Evolutionary conservation across 352 stramenopile species (phyloP).

Genomic region (Albugo laibachii): DNA sequence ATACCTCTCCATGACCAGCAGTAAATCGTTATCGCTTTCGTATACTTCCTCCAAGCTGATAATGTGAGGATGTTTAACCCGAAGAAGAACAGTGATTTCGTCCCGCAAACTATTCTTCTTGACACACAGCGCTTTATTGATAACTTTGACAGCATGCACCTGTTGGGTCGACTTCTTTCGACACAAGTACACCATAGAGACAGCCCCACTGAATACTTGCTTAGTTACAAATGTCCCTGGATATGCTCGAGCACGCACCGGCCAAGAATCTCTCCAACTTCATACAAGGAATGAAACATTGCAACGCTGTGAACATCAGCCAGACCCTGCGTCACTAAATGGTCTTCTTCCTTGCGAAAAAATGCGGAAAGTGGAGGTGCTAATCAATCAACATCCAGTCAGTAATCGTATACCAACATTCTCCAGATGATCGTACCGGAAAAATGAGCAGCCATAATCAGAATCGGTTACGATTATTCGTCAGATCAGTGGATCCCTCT

Average conservation of each 20-base stretch:
- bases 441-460: too few species aligned
- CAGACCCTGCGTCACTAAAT: conserved; percentile 64
- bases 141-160: conserved; percentile 74
- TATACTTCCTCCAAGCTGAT: conserved; percentile 76
- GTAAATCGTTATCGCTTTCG: conserved; percentile 69
- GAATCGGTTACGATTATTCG: too few species aligned
- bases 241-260: conserved; percentile 8
- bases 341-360: conserved; percentile 74
- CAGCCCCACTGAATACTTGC: conserved; percentile 19
- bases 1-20: conserved; percentile 75
- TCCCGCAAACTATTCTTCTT: conserved; percentile 77
- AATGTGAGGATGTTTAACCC: conserved; percentile 74
- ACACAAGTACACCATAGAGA: conserved; percentile 75
- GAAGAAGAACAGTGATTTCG: conserved; percentile 71
- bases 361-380: conserved; percentile 71
- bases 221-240: not conserved
- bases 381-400: conserved; percentile 3
- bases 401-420: too few species aligned
- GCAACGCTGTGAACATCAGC: conserved; percentile 54
- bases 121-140: conserved; percentile 73
- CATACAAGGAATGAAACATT: conserved; percentile 81
- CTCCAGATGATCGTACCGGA: too few species aligned
- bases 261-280: conserved; percentile 71
- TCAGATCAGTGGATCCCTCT: too few species aligned
- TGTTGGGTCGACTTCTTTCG: conserved; percentile 59